Evolutionary conservation across 2,329 filamentous ascomycete species (phyloP), one percentile per base, ranked within the genome.

Genomic region (Pseudogymnoascus sp.): DNA sequence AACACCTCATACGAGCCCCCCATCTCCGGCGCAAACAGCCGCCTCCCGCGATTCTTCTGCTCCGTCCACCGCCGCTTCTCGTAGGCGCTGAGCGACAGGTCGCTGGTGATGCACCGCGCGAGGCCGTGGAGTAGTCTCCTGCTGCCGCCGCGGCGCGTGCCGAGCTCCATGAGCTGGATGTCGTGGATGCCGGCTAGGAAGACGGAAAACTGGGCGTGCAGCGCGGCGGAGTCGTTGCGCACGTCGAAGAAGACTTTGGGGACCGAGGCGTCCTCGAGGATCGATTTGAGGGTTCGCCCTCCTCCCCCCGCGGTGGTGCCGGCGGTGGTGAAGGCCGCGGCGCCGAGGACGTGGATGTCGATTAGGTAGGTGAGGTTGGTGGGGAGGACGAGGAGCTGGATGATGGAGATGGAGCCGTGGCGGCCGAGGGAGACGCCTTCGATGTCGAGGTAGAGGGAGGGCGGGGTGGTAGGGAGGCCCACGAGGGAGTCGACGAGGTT

Each of bases 221-320:
- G 71, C 0, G 83, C 82, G 67, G 85, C 80, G 0, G 84, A 82
- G 67, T 85, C 82, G 66, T 81, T 82, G 2, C 83, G 80, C 17
- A 87, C 75, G 65, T 87, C 83, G 68, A 85, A 86, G 65, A 86
- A 78, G 36, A 80, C 79, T 66, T 86, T 86, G 0, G 73, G 71
- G 17, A 80, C 77, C 0, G 57, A 6, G 0, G 65, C 5, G 0
- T 74, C 76, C 69, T 85, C 78, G 26, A 85, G 70, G 11, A 85
- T 76, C 0, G 60, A 53, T 65, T 78, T 77, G 1, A 79, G 64
- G 4, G 71, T 68, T 5, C 61, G 33, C 1, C 69, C 73, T 1
- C 26, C 9, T 8, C n/a, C n/a, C n/a, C n/a, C n/a, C n/a, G n/a
- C n/a, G n/a, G 64, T 66, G 75, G 66, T 1, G 67, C 72, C 11